Base-by-base conservation (phyloP, 345 rosid species). In the Salix suchowensis region DNA sequence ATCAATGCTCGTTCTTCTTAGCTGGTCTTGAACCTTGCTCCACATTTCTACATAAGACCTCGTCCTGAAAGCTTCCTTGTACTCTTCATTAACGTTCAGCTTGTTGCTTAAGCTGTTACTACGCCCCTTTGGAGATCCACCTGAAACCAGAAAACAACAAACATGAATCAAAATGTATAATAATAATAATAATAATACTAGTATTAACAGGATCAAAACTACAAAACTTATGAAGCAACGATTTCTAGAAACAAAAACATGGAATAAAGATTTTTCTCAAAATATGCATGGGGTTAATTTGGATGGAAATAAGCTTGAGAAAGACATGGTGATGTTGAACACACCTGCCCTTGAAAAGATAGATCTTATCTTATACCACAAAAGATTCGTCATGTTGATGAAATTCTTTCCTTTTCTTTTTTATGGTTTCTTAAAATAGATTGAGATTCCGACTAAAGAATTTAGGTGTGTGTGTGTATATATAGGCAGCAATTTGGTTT, bases 61-160 rank as follows among this genome's bases (percentile, higher is more conserved):
- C 62, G 98, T 90, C 70, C 96, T 88, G 73, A 95, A 89, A 70
- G 93, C 97, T 86, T 88, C 86, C 79, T 82, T 88, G 91, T 95
- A 93, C 76, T 95, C 98, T 68, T 91, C 93, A 70, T 85, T 86
- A 19, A 95, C 89, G 75, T 78, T 89, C 76, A 78, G 62, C 88
- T 86, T 81, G 78, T 64, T 80, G 37, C 82, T 72, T 72, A 84
- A 83, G 91, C 80, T 80, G 74, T 70, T 66, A 14, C n/a, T 65
- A 37, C 14, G 5, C 80, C 84, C 84, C 68, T 68, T 83, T 46
- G 68, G 69, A 7, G 84, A 81, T 77, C 78, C 66, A 16, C 87
- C 96, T 89, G 85, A 77, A 70, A 64, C 44, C 32, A 73, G 88
- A 74, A 71, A 66, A 28, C 18, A 26, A 19, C 24, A 55, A 28